Conservation (phyloP, 305 asterid species). For the Rubia balearica region DNA sequence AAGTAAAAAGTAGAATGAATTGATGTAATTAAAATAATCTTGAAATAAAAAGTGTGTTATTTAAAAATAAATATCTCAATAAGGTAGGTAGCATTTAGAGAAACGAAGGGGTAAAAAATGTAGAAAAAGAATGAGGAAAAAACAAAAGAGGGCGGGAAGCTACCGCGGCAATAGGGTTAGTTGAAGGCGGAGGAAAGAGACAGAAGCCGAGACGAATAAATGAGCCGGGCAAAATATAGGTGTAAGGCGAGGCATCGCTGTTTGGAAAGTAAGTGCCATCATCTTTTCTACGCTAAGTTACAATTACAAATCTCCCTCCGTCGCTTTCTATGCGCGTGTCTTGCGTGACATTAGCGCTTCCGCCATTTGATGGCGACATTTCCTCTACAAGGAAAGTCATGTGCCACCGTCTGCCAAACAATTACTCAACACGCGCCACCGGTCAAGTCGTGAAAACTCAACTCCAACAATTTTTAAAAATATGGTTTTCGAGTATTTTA, state of each 20-base stretch:
- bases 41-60: too few species aligned
- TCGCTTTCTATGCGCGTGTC: conserved; percentile 31
- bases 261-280: conserved; percentile 20
- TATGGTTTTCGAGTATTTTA: neutral
- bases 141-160: too few species aligned
- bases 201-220: neutral
- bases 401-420: conserved; percentile 18
- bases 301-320: conserved; percentile 14
- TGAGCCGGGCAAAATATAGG: neutral
- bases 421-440: neutral
- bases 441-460: neutral
- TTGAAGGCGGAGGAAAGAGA: too few species aligned
- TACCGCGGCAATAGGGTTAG: too few species aligned
- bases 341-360: conserved; percentile 29
- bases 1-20: too few species aligned
- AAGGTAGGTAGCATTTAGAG: too few species aligned
- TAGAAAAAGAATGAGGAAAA: too few species aligned
- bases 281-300: conserved; percentile 29
- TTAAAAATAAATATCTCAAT: too few species aligned
- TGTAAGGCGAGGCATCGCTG: conserved; percentile 23
- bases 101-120: too few species aligned
- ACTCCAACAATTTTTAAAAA: neutral
- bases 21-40: too few species aligned
- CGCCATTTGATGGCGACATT: conserved; percentile 27
- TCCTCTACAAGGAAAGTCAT: conserved; percentile 30